Base-by-base conservation (phyloP, 495 filamentous ascomycete genomes). In the Aspergillus mulundensis region DNA sequence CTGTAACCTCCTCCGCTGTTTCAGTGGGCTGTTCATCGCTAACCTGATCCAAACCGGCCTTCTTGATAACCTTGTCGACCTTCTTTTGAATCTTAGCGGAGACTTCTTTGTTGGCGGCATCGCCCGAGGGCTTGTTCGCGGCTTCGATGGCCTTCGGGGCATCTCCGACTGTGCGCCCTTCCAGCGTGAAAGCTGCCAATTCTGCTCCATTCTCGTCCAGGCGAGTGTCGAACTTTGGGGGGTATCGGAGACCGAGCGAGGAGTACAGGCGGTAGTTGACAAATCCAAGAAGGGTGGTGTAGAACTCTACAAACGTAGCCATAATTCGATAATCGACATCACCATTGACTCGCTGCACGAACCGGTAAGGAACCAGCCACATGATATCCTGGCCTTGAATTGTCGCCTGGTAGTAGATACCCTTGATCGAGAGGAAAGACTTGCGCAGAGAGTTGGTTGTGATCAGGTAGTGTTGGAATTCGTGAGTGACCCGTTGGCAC, bases 311-410 rank as follows among this genome's bases (percentile, higher is more conserved):
- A 66, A 98, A 98, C 2, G 95, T 98, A 40, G 88, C 91, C 94
- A 98, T 98, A 68, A 98, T 97, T 62, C 95, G 80, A 77, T 96
- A 97, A 71, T 98, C 94, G 45, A 98, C 85, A 71, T 97, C 94
- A 14, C 86, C 89, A 21, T 91, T 91, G 28, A 96, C 84, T 57
- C 87, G 77, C 74, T 97, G 95, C 60, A 96, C 95, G 72, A 98
- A 98, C 59, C 88, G 87, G 76, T 98, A 97, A 1, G 94, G 94
- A 3, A 96, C 94, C 18, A 98, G 77, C 94, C 94, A 98, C 67
- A 98, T 77, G 48, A 97, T 87, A 62, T 98, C 94, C 71, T 97
- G 93, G n/a, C 93, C 93, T 67, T 96, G 91, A 47, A 98, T 93
- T 44, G 89, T 97, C 7, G 92, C 95, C 76, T 98, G 95, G 73